Conservation (phyloP, 108 stramenopile genomes). For the Pseudonitzschia delicatissima region DNA sequence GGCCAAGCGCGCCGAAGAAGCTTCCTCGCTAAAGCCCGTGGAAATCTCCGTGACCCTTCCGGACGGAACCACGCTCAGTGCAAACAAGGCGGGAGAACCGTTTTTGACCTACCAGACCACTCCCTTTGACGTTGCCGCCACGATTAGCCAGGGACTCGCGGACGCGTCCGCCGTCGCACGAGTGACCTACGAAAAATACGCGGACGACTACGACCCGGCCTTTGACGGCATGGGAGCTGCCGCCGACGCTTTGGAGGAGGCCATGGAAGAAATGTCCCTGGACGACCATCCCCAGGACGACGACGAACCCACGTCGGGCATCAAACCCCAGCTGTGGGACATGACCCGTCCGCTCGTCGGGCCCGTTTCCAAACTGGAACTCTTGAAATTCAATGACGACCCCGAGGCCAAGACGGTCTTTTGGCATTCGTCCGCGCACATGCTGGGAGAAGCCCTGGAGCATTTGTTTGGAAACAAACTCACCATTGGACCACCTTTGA, state of each 20-base stretch:
- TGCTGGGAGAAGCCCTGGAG: conserved; percentile 97
- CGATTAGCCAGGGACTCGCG: conserved; percentile 90
- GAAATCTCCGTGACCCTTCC: conserved; percentile 93
- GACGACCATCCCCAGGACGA: conserved; percentile 64
- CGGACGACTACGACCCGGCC: conserved; percentile 64
- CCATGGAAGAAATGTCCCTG: conserved; percentile 65
- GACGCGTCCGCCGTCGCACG: conserved; percentile 83
- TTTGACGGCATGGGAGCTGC: conserved; percentile 85
- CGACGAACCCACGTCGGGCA: conserved; percentile 2
- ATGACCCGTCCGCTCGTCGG: conserved; percentile 93
- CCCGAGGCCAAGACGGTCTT: conserved; percentile 93
- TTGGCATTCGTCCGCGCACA: conserved; percentile 99
- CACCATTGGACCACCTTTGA: conserved; percentile 95
- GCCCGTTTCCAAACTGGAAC: conserved; percentile 78
- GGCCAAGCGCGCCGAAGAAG: conserved; percentile 54
- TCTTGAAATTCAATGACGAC: conserved; percentile 90
- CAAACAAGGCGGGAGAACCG: conserved; percentile 44
- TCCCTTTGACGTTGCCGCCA: conserved; percentile 91
- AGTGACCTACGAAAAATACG: conserved; percentile 79
- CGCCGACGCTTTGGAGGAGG: conserved; percentile 58
- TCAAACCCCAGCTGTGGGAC: conserved; percentile 92
- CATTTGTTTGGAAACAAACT: conserved; percentile 90
- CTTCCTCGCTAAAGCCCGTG: conserved; percentile 61
- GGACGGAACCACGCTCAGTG: conserved; percentile 79
- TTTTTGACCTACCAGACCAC: conserved; percentile 64